Percentiles rank a stretch among this genome's conserved stretches.
Evolutionary conservation across 306 rosid species (phyloP).

Genomic region (Cucumis melo): DNA sequence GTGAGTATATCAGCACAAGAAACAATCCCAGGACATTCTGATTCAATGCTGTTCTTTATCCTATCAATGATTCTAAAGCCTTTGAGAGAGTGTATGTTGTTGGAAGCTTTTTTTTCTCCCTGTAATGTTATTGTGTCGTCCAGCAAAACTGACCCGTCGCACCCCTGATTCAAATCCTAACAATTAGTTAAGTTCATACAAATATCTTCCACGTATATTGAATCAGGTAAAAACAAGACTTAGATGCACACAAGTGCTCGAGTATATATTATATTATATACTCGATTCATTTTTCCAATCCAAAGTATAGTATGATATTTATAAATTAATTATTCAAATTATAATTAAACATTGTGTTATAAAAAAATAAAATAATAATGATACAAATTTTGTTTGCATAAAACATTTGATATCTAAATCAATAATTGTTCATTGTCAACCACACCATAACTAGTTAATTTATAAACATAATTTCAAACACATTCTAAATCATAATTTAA

Average conservation of each 20-base stretch:
- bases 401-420: too few relatives aligned
- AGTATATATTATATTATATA: not conserved
- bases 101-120: constrained; percentile 69
- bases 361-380: too few relatives aligned
- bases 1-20: constrained; percentile 97
- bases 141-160: constrained; percentile 79
- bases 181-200: not conserved
- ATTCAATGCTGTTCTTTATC: constrained; percentile 72
- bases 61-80: constrained; percentile 51
- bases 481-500: too few relatives aligned
- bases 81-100: constrained; percentile 49
- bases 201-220: not conserved
- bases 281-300: too few relatives aligned
- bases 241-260: not conserved
- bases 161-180: constrained; percentile 39
- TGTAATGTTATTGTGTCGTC: constrained; percentile 67
- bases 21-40: constrained; percentile 80
- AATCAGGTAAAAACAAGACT: not conserved
- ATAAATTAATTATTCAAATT: too few relatives aligned
- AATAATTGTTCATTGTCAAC: too few relatives aligned
- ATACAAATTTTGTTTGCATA: too few relatives aligned
- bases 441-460: too few relatives aligned
- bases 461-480: too few relatives aligned
- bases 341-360: too few relatives aligned
- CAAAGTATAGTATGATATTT: too few relatives aligned